These are phyloP conservation scores for Gracilaria gracilis DNA, from an alignment of 23 red algal species.

Conservation along the genomic window DNA sequence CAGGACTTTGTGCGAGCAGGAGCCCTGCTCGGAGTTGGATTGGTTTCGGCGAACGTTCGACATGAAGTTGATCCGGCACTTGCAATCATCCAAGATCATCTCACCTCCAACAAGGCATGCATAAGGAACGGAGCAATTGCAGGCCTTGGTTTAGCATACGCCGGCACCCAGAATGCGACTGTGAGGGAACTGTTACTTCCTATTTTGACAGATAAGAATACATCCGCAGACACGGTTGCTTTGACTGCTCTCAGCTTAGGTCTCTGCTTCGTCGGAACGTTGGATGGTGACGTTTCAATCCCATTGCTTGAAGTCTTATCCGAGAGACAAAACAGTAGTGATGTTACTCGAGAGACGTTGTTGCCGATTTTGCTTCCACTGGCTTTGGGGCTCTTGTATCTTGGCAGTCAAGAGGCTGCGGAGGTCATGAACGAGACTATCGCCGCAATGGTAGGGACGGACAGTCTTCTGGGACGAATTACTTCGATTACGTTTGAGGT, in stretches of 20 bases:
- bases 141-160: conserved; percentile 95
- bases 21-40: conserved; percentile 83
- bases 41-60: conserved; percentile 86
- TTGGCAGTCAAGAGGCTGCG: conserved; percentile 78
- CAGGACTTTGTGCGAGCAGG: conserved; percentile 96
- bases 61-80: conserved; percentile 94
- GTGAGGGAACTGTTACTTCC: conserved; percentile 83
- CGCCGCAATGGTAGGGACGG: conserved; percentile 68
- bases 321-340: conserved; percentile 66
- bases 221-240: conserved; percentile 66
- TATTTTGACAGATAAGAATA: conserved; percentile 82
- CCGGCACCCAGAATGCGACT: conserved; percentile 79
- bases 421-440: conserved; percentile 75
- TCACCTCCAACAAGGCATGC: conserved; percentile 20
- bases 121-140: conserved; percentile 88
- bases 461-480: conserved; percentile 54
- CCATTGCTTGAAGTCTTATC: conserved; percentile 87
- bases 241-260: conserved; percentile 91
- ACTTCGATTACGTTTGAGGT: conserved; percentile 72
- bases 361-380: conserved; percentile 78
- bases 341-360: conserved; percentile 56
- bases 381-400: conserved; percentile 87
- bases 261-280: conserved; percentile 83
- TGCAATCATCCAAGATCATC: conserved; percentile 75
- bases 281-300: conserved; percentile 88